Evolutionary conservation across 2,329 filamentous ascomycete genomes (phyloP).

Genomic region (Cytospora mali): DNA sequence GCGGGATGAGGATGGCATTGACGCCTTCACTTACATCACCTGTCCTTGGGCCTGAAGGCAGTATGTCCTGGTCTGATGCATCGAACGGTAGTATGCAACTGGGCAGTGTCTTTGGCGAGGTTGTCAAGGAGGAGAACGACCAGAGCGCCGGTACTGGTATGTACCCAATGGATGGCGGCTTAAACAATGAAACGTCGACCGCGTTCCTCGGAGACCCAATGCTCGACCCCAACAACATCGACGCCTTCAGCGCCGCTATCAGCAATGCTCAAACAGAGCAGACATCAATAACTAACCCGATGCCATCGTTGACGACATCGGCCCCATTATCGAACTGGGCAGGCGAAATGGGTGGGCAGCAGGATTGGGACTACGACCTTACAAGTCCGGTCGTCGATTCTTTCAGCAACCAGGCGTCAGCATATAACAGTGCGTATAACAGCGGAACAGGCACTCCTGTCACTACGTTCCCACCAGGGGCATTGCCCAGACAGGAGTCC

Average conservation of each 20-base stretch:
- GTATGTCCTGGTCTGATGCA: conserved; percentile 7
- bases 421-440: conserved; percentile 22
- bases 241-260: conserved; percentile 5
- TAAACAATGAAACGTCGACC: background rate
- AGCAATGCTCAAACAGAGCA: conserved; percentile 7
- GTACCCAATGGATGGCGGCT: conserved; percentile 11
- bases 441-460: conserved; percentile 26
- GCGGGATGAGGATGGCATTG: conserved; percentile 40
- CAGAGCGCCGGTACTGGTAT: conserved; percentile 12
- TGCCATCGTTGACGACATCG: conserved; percentile 19
- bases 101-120: conserved; percentile 23
- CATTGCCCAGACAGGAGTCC: conserved; percentile 23
- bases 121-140: conserved; percentile 26
- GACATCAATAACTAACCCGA: conserved; percentile 11
- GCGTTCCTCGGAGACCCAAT: conserved; percentile 23
- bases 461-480: conserved; percentile 10
- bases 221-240: conserved; percentile 17
- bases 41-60: conserved; percentile 24
- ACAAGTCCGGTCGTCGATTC: conserved; percentile 24
- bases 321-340: conserved; percentile 16
- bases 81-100: conserved; percentile 5
- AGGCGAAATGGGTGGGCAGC: conserved; percentile 14
- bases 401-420: conserved; percentile 22
- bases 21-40: conserved; percentile 36
- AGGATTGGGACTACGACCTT: conserved; percentile 27